Evolutionary conservation across 75 land plant genomes (phyloP).

Genomic region (Pseudotsuga menziesii): DNA sequence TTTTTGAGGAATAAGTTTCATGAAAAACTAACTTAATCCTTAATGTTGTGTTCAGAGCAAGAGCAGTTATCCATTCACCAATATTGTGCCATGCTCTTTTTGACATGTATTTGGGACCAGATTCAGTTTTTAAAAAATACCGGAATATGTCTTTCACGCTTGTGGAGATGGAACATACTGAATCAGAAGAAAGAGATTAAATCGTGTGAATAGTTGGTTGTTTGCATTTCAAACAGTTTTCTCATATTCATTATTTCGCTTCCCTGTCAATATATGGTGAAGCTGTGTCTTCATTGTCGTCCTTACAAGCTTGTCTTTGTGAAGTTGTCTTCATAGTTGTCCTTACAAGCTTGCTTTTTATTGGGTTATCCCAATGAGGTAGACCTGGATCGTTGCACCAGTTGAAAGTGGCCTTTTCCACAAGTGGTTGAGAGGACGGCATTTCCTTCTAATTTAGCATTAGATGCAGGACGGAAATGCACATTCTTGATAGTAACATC

Average conservation of each 20-base stretch:
- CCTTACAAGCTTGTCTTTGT: not conserved
- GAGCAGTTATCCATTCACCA: slow-evolving; percentile 21
- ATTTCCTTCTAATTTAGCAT: not conserved
- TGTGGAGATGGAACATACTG: slow-evolving; percentile 2
- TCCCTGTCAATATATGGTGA: not conserved
- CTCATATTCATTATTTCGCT: not conserved
- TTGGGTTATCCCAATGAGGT: not conserved
- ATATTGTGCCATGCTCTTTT: slow-evolving; percentile 24
- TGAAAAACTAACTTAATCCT: slow-evolving; percentile 6
- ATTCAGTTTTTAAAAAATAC: slow-evolving; percentile 23
- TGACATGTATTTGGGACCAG: slow-evolving; percentile 27
- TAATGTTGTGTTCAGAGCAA: slow-evolving; percentile 14
- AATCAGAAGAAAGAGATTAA: not conserved
- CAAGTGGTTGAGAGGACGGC: not conserved
- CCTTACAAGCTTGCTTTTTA: not conserved
- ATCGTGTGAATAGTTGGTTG: not conserved
- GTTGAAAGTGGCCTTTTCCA: not conserved
- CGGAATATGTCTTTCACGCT: slow-evolving; percentile 9
- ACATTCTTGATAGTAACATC: not conserved
- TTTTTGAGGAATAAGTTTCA: not conserved
- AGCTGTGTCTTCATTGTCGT: not conserved
- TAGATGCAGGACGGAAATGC: not conserved
- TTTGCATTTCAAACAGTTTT: not conserved
- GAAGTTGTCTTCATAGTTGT: not conserved
- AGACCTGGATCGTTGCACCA: not conserved